Percentiles rank a stretch among this genome's conserved stretches.
Conservation (phyloP, 176 grass and related monocot species). For the Poa annua region DNA sequence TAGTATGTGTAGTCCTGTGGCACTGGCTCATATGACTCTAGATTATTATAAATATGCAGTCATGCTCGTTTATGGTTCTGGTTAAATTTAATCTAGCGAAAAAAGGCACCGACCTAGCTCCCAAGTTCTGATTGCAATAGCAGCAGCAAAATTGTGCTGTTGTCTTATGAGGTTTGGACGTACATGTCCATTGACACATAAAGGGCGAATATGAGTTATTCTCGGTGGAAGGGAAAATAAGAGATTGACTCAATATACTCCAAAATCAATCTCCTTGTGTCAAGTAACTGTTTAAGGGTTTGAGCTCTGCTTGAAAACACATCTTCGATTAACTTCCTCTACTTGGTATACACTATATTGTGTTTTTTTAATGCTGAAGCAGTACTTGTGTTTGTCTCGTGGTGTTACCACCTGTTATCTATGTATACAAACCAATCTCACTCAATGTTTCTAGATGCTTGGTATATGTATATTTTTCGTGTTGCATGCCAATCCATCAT, state of each 20-base stretch:
- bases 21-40: conserved; percentile 13
- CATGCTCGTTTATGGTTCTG: conserved; percentile 8
- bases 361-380: background rate
- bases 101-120: background rate
- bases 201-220: background rate
- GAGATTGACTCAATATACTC: background rate
- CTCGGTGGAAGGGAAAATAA: background rate
- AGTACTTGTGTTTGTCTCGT: background rate
- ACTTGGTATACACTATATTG: background rate
- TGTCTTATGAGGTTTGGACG: background rate
- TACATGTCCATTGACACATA: background rate
- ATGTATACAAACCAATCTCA: background rate
- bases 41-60: background rate
- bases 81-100: background rate
- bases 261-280: conserved; percentile 2
- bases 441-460: conserved; percentile 8
- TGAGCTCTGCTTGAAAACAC: conserved; percentile 1
- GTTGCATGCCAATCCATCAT: conserved; percentile 20
- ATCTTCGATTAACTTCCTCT: background rate
- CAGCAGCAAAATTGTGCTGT: background rate
- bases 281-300: background rate
- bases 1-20: background rate
- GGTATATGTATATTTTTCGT: conserved; percentile 10
- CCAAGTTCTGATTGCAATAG: conserved; percentile 21
- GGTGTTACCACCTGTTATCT: conserved; percentile 15